Base-by-base conservation (phyloP, 1,284 basidiomycete species). In the Sanghuangporus weigelae region DNA sequence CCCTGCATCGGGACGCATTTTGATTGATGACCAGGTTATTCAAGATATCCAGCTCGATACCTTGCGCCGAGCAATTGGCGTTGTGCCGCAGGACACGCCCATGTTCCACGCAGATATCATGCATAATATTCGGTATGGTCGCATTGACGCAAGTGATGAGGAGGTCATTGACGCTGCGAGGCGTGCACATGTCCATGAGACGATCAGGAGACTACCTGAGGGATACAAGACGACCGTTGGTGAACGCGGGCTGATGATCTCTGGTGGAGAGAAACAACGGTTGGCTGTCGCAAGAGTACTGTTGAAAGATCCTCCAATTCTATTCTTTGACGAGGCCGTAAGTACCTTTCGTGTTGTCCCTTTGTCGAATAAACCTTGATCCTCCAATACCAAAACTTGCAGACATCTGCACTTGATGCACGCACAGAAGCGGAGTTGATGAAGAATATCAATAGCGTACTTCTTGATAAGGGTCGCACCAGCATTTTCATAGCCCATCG, bases 271-370 rank as follows among this genome's bases (percentile, higher is more conserved):
- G 81, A 98, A 99, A 76, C 96, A 99, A 79, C 78, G 97, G 50
- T 75, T 99, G 67, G 97, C 96, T 0, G 93, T 99, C 12, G 97
- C 96, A 5, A 80, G 97, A 16, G 86, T 97, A 50, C 76, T 99
- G 69, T 77, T 99, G 57, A 98, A 98, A 77, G 91, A 99, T 73
- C 94, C 96, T 0, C 88, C 89, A 2, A 97, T 98, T 71, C 73
- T 98, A 71, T 98, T 99, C 79, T 98, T 99, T 71, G 96, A 99
- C 72, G 96, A 99, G 77, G 96, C 97, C 39, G 93, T 93, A 69
- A 73, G 90, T 80, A 6, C 44, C 3, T 38, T 16, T 36, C 36
- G 11, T 2, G 3, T 11, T 12, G 6, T 36, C 16, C 6, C 2
- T 35, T 19, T 7, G 26, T 10, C 8, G 21, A 26, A 51, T 14